Conservation (phyloP, 106 monocot species). For the Allium cepa region DNA sequence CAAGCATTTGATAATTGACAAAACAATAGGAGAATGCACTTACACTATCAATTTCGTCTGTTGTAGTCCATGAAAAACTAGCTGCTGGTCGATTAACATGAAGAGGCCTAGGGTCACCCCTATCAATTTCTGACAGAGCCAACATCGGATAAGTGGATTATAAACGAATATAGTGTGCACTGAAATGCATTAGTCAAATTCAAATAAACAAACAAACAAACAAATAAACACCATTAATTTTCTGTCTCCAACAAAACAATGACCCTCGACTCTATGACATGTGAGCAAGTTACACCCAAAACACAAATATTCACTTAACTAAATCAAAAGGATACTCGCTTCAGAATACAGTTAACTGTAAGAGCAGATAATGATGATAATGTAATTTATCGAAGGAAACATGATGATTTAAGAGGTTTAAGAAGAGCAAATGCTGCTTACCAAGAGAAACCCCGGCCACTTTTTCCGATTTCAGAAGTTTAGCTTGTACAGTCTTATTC, state of each 20-base stretch:
- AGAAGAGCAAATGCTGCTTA: slow-evolving; percentile 19
- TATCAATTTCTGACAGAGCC: slow-evolving; percentile 54
- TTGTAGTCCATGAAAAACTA: slow-evolving; percentile 74
- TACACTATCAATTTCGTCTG: slow-evolving; percentile 79
- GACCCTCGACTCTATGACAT: no score
- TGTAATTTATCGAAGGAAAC: neutral
- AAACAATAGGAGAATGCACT: slow-evolving; percentile 12
- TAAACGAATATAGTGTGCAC: no score
- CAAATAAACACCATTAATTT: no score
- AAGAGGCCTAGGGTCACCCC: slow-evolving; percentile 41
- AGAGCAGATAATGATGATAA: no score
- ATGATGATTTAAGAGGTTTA: neutral
- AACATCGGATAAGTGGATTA: no score
- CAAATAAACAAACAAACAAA: no score
- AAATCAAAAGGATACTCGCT: no score
- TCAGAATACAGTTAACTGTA: no score
- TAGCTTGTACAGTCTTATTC: slow-evolving; percentile 69
- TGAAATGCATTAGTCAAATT: no score
- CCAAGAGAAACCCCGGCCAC: slow-evolving; percentile 31
- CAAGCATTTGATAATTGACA: neutral
- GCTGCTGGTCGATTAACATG: slow-evolving; percentile 51
- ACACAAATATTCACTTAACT: no score
- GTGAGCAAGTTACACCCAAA: no score
- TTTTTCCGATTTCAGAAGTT: slow-evolving; percentile 45
- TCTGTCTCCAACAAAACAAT: no score